Conservation (phyloP, 352 stramenopile genomes). For the Elongisporangium undulatum region DNA sequence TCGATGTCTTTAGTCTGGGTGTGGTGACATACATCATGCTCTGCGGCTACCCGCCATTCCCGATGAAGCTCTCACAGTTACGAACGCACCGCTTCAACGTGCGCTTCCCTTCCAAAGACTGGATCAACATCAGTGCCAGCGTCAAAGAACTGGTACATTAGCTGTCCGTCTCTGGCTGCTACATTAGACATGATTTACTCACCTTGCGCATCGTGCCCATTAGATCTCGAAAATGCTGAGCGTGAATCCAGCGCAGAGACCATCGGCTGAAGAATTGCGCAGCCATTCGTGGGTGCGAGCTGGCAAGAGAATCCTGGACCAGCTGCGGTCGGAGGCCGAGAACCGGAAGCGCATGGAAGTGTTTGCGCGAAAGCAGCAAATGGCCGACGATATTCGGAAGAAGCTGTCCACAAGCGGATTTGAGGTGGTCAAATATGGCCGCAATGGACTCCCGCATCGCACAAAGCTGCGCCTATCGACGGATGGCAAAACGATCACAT, state of each 20-base stretch:
- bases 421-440: conserved; percentile 77
- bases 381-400: conserved; percentile 60
- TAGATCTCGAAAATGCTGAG: conserved; percentile 72
- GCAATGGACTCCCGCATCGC: conserved; percentile 67
- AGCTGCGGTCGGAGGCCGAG: conserved; percentile 34
- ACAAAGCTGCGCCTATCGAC: conserved; percentile 72
- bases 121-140: conserved; percentile 44
- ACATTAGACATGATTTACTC: background rate
- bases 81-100: conserved; percentile 81
- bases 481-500: conserved; percentile 64
- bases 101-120: conserved; percentile 80
- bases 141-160: conserved; percentile 61
- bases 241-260: conserved; percentile 61
- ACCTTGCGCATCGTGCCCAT: background rate
- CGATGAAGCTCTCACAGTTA: conserved; percentile 83
- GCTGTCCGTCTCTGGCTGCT: background rate
- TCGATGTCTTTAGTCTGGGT: conserved; percentile 88
- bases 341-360: conserved; percentile 38
- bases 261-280: conserved; percentile 50
- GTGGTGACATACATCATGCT: conserved; percentile 88
- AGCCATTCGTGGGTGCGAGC: conserved; percentile 60
- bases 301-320: conserved; percentile 43
- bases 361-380: conserved; percentile 56
- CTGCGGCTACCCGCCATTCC: conserved; percentile 84
- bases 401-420: conserved; percentile 68